A percentile compares a stretch with the other conserved stretches of the same genome.
phyloP scores from a whole-genome alignment of 2,329 filamentous ascomycete genomes.

The Aspergillus ustus region DNA sequence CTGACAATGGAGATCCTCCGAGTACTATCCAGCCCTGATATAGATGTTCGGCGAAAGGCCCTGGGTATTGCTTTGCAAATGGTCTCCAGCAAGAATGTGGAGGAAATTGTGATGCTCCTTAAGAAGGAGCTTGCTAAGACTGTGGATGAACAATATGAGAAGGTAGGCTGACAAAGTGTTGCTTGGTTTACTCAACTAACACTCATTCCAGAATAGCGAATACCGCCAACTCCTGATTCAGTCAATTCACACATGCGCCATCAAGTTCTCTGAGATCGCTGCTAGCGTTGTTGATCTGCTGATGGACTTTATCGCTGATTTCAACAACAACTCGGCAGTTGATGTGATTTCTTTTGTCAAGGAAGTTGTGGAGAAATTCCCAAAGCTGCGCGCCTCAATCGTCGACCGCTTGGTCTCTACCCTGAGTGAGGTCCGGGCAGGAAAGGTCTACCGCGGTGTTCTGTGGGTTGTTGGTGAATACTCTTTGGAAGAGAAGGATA shows the following conservation, averaged over 20 bases:
- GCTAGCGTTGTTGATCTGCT: slow-evolving; percentile 94
- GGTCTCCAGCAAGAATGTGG: slow-evolving; percentile 98
- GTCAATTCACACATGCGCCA: slow-evolving; percentile 96
- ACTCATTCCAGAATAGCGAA: slow-evolving; percentile 69
- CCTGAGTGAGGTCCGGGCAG: slow-evolving; percentile 88
- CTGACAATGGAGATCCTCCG: slow-evolving; percentile 96
- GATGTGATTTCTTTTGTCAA: slow-evolving; percentile 99
- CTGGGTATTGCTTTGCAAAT: slow-evolving; percentile 90
- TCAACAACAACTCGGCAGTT: slow-evolving; percentile 94
- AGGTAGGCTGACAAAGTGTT: slow-evolving; percentile 51
- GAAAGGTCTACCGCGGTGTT: slow-evolving; percentile 95
- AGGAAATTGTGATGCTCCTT: slow-evolving; percentile 91
- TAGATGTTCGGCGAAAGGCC: slow-evolving; percentile 92
- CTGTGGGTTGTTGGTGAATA: slow-evolving; percentile 99
- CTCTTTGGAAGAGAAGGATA: slow-evolving; percentile 89
- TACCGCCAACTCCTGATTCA: slow-evolving; percentile 95
- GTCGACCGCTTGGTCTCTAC: slow-evolving; percentile 88
- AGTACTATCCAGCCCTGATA: slow-evolving; percentile 91
- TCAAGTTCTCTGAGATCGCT: slow-evolving; percentile 98
- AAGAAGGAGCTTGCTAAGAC: slow-evolving; percentile 99
- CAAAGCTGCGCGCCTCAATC: slow-evolving; percentile 82
- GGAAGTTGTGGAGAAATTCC: slow-evolving; percentile 98
- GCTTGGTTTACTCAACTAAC: slow-evolving; percentile 27
- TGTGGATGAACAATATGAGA: slow-evolving; percentile 97
- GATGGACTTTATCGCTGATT: slow-evolving; percentile 99